phyloP scores from a whole-genome alignment of 176 grass and related monocot genomes.

The Rhynchospora breviuscula region DNA sequence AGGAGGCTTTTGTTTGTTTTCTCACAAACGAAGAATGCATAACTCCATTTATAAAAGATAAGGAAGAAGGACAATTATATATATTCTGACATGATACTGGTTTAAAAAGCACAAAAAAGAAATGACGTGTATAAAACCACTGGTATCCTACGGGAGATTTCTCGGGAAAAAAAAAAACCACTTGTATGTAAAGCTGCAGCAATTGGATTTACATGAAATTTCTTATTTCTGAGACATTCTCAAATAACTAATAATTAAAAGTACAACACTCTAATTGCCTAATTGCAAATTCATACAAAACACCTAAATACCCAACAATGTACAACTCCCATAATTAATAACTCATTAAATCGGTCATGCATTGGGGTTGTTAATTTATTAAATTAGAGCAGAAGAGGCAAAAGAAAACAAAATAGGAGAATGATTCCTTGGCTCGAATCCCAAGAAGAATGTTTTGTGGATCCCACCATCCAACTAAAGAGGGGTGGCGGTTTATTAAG shows the following conservation, averaged over 20 bases:
- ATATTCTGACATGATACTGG: conserved; percentile 13
- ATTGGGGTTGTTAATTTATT: neutral
- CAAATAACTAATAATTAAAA: neutral
- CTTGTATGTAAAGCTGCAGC: conserved; percentile 4
- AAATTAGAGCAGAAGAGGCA: neutral
- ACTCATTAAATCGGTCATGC: neutral
- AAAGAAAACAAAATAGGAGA: conserved; percentile 8
- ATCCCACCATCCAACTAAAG: conserved; percentile 1
- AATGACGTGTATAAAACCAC: conserved; percentile 19
- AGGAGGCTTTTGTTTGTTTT: conserved; percentile 1
- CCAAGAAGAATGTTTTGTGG: conserved; percentile 24
- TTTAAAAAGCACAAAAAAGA: conserved; percentile 24
- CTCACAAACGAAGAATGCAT: neutral
- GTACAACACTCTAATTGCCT: neutral
- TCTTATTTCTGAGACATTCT: neutral
- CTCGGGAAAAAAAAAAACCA: too few relatives aligned
- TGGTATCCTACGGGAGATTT: too few relatives aligned
- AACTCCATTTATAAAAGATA: conserved; percentile 15
- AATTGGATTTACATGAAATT: conserved; percentile 2
- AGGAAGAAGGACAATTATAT: conserved; percentile 21
- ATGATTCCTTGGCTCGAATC: conserved; percentile 9
- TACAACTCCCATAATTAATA: neutral
- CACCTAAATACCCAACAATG: neutral
- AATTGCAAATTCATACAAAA: neutral
- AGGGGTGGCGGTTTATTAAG: conserved; percentile 1